Evolutionary conservation across 768 basidiomycete genomes (phyloP).

Genomic region (Suillus ampliporus): DNA sequence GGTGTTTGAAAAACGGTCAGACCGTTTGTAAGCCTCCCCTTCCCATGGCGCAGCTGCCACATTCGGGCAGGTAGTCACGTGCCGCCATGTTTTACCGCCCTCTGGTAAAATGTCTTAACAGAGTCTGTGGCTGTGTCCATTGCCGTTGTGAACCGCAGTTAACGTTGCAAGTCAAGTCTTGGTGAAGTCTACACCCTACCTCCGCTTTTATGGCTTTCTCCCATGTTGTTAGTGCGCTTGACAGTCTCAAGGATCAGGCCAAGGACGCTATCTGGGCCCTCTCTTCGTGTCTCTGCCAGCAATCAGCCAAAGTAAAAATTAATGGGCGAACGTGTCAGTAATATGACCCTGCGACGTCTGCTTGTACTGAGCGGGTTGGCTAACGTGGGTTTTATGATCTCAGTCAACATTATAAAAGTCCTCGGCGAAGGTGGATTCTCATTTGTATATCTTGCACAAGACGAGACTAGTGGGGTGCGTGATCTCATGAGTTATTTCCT

Average conservation of each 20-base stretch:
- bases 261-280: slow-evolving; percentile 86
- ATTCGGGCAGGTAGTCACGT: no score
- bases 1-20: not conserved
- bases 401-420: slow-evolving; percentile 89
- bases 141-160: not conserved
- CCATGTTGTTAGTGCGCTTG: slow-evolving; percentile 49
- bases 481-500: not conserved
- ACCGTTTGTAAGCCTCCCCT: slow-evolving; percentile 3
- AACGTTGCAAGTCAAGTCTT: not conserved
- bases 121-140: slow-evolving; percentile 16
- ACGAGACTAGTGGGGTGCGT: slow-evolving; percentile 82
- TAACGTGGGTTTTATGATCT: slow-evolving; percentile 8
- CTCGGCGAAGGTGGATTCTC: slow-evolving; percentile 97
- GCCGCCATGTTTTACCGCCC: no score
- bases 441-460: slow-evolving; percentile 88
- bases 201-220: slow-evolving; percentile 32
- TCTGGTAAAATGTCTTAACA: no score
- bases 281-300: slow-evolving; percentile 80
- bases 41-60: not conserved
- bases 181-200: not conserved
- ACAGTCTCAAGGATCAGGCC: slow-evolving; percentile 70
- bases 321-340: slow-evolving; percentile 91
- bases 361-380: slow-evolving; percentile 2
- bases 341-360: slow-evolving; percentile 12
- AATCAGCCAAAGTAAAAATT: slow-evolving; percentile 89